phyloP scores from a whole-genome alignment of 352 stramenopile species.

The Salisapilia sapeloensis region DNA sequence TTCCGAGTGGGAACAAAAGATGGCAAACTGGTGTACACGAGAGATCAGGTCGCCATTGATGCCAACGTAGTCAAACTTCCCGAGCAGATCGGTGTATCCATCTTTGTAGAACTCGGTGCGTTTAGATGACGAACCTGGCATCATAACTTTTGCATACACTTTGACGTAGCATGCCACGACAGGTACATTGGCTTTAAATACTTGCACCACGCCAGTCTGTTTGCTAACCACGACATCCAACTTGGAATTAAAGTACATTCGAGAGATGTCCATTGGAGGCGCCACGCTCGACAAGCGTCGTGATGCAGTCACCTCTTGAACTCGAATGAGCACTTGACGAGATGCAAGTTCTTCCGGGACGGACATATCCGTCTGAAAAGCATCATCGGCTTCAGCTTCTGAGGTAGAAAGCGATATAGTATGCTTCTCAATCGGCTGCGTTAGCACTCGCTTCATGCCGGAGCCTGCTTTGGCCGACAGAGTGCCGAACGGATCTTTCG shows the following conservation, averaged over 20 bases:
- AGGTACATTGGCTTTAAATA: constrained; percentile 16
- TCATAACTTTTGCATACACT: constrained; percentile 27
- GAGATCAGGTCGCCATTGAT: constrained; percentile 25
- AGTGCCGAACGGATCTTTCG: constrained; percentile 30
- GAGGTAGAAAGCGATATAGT: too few species aligned
- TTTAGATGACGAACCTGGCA: constrained; percentile 2
- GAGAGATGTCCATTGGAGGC: constrained; percentile 16
- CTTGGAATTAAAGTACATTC: constrained; percentile 26
- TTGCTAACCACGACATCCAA: constrained; percentile 20
- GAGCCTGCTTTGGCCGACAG: constrained; percentile 15
- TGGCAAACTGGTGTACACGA: constrained; percentile 23
- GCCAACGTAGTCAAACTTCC: constrained; percentile 53
- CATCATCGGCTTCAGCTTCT: too few species aligned
- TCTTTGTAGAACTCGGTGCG: constrained; percentile 59
- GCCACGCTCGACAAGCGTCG: constrained; percentile 9
- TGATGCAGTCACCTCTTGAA: constrained; percentile 10
- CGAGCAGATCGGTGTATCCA: constrained; percentile 58
- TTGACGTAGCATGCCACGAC: constrained; percentile 49
- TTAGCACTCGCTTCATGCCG: constrained; percentile 18
- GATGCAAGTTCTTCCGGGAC: constrained; percentile 12
- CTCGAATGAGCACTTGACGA: constrained; percentile 28
- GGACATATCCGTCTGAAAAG: constrained; percentile 6
- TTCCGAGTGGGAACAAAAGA: constrained; percentile 24
- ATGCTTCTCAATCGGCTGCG: constrained; percentile 20
- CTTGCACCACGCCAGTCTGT: constrained; percentile 32